Evolutionary conservation across 1,284 basidiomycete species (phyloP), one percentile per base, ranked within the genome.

Genomic region (Cryptococcus sp.): DNA sequence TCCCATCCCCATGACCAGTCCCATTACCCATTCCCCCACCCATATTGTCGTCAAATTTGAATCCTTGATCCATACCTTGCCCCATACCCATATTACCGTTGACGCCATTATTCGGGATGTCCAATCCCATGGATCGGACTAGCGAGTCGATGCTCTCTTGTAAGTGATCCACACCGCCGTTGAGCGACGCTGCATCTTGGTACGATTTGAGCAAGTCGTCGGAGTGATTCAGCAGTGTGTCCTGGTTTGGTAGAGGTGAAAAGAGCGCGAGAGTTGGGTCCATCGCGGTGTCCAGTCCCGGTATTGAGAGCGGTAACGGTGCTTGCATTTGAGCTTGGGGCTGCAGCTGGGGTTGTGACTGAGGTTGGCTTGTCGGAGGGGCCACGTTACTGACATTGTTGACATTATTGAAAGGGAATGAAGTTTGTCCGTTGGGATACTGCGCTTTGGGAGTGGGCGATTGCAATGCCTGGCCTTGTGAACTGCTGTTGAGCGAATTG

Each of bases 121-220:
- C 87, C 41, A 90, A 78, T 1, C 88, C 88, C 57, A 89, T 82
- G 54, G 83, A 84, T 67, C 87, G 82, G 47, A 92, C 88, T 41
- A 93, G 81, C 13, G 84, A 84, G 60, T 90, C 85, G 62, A 93
- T 87, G 63, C 84, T 87, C 40, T 81, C 82, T 66, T 89, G 86
- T 54, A 93, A 78, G 46, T 84, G 83, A 61, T 88, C 86, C 27
- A 92, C 88, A 57, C 91, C 88, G 47, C 82, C 81, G 54, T 87
- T 85, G 49, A 92, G 87, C 58, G 86, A 87, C 25, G 83, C 72
- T 0, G 89, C 81, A 50, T 83, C 82, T 47, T 82, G 82, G 80
- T 88, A 89, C 2, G 83, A 80, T 62, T 84, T 84, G 47, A 86
- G 81, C 16, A 87, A 71, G 47, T 67, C 60, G 44, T 70, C 63